Conservation (phyloP, 805 yeast genomes). For the Candida hispaniensis region DNA sequence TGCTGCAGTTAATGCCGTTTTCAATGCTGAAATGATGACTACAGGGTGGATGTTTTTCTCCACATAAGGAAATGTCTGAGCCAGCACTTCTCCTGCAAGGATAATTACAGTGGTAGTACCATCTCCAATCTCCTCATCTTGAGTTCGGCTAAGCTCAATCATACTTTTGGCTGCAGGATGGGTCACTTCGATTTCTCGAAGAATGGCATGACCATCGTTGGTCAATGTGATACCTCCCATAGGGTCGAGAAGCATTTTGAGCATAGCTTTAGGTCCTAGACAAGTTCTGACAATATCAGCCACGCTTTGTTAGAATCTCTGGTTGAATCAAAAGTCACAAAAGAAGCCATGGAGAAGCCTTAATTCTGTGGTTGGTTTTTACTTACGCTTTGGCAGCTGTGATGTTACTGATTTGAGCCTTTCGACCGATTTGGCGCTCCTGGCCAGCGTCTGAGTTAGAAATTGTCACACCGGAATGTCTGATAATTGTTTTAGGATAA, state of each 20-base stretch:
- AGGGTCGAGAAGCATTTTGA: slow-evolving; percentile 94
- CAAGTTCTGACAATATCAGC: slow-evolving; percentile 97
- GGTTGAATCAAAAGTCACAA: slow-evolving; percentile 6
- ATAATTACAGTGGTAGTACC: slow-evolving; percentile 97
- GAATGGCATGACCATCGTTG: slow-evolving; percentile 96
- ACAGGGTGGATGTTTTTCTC: slow-evolving; percentile 97
- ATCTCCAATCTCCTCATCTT: slow-evolving; percentile 98
- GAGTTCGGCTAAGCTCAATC: slow-evolving; percentile 94
- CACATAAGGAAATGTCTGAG: slow-evolving; percentile 83
- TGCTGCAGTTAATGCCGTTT: slow-evolving; percentile 84
- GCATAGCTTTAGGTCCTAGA: slow-evolving; percentile 98
- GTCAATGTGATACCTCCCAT: slow-evolving; percentile 89
- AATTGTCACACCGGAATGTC: neutral
- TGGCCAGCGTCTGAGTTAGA: slow-evolving; percentile 52
- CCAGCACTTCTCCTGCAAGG: slow-evolving; percentile 91
- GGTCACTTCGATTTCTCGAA: slow-evolving; percentile 90
- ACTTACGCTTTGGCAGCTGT: slow-evolving; percentile 91
- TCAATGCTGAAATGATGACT: slow-evolving; percentile 85
- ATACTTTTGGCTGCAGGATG: slow-evolving; percentile 99
- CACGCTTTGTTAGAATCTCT: slow-evolving; percentile 33
- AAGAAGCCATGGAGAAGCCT: neutral
- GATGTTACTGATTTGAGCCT: slow-evolving; percentile 93
- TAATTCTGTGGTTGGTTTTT: neutral
- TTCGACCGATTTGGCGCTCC: slow-evolving; percentile 91
- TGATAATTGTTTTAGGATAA: neutral